phyloP scores from a whole-genome alignment of 331 rosid species.

The Malus hybrid region DNA sequence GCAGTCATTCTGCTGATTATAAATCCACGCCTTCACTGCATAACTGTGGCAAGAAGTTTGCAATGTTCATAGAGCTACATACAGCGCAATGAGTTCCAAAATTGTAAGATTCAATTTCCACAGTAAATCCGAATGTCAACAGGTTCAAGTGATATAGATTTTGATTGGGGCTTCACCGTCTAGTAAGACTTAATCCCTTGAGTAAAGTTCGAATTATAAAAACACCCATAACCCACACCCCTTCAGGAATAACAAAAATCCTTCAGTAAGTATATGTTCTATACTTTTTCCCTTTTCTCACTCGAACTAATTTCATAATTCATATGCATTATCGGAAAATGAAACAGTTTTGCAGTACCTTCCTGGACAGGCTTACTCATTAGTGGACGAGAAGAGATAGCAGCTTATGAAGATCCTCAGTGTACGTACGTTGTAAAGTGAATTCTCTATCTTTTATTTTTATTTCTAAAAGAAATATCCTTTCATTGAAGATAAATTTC shows the following conservation, averaged over 20 bases:
- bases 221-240: no score
- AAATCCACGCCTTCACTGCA: not conserved
- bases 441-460: not conserved
- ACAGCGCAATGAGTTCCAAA: not conserved
- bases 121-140: not conserved
- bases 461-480: not conserved
- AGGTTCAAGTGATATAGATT: not conserved
- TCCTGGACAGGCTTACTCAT: not conserved
- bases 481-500: not conserved
- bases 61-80: not conserved
- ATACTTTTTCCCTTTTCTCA: not conserved
- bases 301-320: not conserved
- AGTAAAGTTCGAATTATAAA: no score
- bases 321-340: not conserved
- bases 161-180: not conserved
- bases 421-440: not conserved
- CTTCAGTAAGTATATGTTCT: not conserved
- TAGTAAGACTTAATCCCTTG: not conserved
- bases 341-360: not conserved
- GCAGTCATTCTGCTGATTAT: not conserved
- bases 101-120: not conserved
- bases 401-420: not conserved
- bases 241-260: not conserved
- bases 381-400: not conserved
- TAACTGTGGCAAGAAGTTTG: not conserved